These are phyloP conservation scores for Phytophthora sansomeana DNA, from an alignment of 352 stramenopile genomes.

Conservation along the genomic window DNA sequence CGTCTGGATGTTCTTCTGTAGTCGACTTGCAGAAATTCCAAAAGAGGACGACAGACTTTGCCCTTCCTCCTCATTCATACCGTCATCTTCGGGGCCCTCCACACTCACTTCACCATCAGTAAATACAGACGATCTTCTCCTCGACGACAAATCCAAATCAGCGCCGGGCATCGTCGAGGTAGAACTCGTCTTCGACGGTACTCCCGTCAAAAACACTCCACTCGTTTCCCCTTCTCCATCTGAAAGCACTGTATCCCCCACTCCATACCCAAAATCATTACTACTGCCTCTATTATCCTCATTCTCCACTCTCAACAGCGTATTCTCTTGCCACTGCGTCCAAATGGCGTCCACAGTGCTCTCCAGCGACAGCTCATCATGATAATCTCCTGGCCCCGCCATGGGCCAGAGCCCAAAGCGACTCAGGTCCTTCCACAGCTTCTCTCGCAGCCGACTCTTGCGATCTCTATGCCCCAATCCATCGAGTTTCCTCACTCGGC, in stretches of 20 bases:
- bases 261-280: slow-evolving; percentile 1
- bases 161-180: not conserved
- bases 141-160: not conserved
- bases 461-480: slow-evolving; percentile 31
- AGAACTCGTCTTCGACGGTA: slow-evolving; percentile 25
- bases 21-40: slow-evolving; percentile 6
- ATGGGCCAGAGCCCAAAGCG: slow-evolving; percentile 66
- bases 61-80: slow-evolving; percentile 33
- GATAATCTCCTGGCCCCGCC: slow-evolving; percentile 18
- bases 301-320: not conserved
- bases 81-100: slow-evolving; percentile 28
- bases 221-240: slow-evolving; percentile 11
- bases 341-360: slow-evolving; percentile 65
- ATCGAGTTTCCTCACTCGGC: slow-evolving; percentile 37
- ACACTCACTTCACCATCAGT: not conserved
- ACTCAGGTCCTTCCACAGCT: slow-evolving; percentile 67
- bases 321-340: slow-evolving; percentile 54
- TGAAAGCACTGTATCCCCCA: slow-evolving; percentile 12
- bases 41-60: slow-evolving; percentile 11
- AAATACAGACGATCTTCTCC: slow-evolving; percentile 12
- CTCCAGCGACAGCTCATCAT: slow-evolving; percentile 46
- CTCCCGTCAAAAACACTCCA: slow-evolving; percentile 42
- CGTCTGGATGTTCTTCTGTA: slow-evolving; percentile 27
- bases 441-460: slow-evolving; percentile 50
- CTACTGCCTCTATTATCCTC: not conserved